Evolutionary conservation across 1,139 yeast species (phyloP), one percentile per base, ranked within the genome.

Genomic region (Scheffersomyces stambukii): DNA sequence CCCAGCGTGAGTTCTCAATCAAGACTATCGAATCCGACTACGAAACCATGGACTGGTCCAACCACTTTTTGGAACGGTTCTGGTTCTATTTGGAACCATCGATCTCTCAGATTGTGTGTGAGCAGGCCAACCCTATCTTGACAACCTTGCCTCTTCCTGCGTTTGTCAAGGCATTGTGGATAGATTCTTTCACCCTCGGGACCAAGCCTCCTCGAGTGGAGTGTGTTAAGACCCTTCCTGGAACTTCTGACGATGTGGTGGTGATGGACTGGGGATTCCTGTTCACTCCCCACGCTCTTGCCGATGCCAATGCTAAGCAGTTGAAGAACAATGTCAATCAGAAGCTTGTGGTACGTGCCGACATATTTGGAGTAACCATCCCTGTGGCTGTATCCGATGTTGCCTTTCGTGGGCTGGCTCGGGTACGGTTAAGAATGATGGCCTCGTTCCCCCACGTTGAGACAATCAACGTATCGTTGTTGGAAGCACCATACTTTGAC

Each of bases 231-330:
- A 85, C 96, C 2, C 74, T 88, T 46, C 82, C 80, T 27, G 86
- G 91, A 37, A 89, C 96, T 13, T 81, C 77, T 17, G 84, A 83
- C 38, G 96, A 89, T 50, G 81, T 91, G 34, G 95, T 89, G 10
- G 96, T 91, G 28, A 88, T 93, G 96, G 95, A 91, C 64, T 91
- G 95, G 95, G 79, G 81, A 30, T 64, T 82, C 32, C 79, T 95
- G 1, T 85, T 88, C 59, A 82, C 86, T 23, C 98, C 98, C n/a
- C 85, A 85, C 54, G 85, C 88, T 28, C 58, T 75, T 31, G 81
- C 81, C 28, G 98, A 91, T 55, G 64, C 86, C 44, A 85, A 85
- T 36, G 75, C 77, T 21, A 84, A 89, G 47, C 97, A 91, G 56
- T 55, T 81, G 57, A 84, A 81, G 50, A 84, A 77, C 50, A 77